Conservation (phyloP, 805 yeast species). For the Kodamaea laetipori region DNA sequence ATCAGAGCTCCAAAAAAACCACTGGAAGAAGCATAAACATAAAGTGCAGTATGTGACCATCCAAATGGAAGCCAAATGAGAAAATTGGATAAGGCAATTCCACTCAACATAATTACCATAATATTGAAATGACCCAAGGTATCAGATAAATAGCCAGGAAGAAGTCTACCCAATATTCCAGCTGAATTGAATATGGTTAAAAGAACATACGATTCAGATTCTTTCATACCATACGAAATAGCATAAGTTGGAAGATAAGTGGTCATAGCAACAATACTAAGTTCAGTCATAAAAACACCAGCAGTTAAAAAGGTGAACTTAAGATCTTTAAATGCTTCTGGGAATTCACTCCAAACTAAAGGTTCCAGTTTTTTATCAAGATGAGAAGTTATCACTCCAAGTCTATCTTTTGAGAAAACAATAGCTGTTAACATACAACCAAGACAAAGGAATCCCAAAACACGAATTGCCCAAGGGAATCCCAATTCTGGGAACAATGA, state of each 20-base stretch:
- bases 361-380: slow-evolving; percentile 5
- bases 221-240: slow-evolving; percentile 47
- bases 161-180: slow-evolving; percentile 53
- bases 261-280: slow-evolving; percentile 51
- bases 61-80: slow-evolving; percentile 74
- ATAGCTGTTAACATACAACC: slow-evolving; percentile 18
- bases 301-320: slow-evolving; percentile 36
- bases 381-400: slow-evolving; percentile 6
- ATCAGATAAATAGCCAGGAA: slow-evolving; percentile 61
- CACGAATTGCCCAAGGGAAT: slow-evolving; percentile 56
- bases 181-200: slow-evolving; percentile 49
- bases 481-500: slow-evolving; percentile 51
- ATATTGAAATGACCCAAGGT: slow-evolving; percentile 57
- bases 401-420: slow-evolving; percentile 20
- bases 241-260: slow-evolving; percentile 64
- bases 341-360: slow-evolving; percentile 15
- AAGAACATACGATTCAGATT: slow-evolving; percentile 44
- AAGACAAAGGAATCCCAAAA: slow-evolving; percentile 21
- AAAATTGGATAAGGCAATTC: slow-evolving; percentile 50
- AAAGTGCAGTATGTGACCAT: slow-evolving; percentile 38
- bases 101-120: slow-evolving; percentile 48
- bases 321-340: slow-evolving; percentile 42
- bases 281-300: slow-evolving; percentile 51
- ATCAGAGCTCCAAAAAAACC: slow-evolving; percentile 67
- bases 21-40: slow-evolving; percentile 53